Evolutionary conservation across 192 early-diverging fungal species (phyloP).

Genomic region (Rhizophlyctis rosea): DNA sequence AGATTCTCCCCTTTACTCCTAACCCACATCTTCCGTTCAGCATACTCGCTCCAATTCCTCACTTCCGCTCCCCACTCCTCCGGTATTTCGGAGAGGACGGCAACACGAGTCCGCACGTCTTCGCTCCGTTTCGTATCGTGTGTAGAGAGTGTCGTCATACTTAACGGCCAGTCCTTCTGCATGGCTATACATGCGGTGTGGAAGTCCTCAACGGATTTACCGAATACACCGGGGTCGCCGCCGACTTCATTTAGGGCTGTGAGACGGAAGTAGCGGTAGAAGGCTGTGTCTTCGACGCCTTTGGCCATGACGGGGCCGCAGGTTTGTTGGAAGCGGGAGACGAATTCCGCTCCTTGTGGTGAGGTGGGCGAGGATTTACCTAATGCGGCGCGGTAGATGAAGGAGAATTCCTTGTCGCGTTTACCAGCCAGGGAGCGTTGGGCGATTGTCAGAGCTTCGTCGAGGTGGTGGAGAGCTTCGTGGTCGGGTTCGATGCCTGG

Average conservation of each 20-base stretch:
- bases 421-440: not conserved
- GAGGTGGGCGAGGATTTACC: not conserved
- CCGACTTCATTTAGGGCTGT: constrained; percentile 25
- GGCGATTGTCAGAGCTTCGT: constrained; percentile 2
- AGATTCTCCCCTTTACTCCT: not conserved
- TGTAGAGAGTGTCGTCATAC: constrained; percentile 27
- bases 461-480: constrained; percentile 13
- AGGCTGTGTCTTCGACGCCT: constrained; percentile 29
- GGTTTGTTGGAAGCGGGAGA: constrained; percentile 22
- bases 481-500: constrained; percentile 12
- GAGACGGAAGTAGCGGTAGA: constrained; percentile 32
- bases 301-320: constrained; percentile 32
- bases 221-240: constrained; percentile 26
- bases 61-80: constrained; percentile 20
- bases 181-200: constrained; percentile 9
- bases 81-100: constrained; percentile 25
- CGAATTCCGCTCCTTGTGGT: constrained; percentile 10
- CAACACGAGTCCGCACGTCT: constrained; percentile 26
- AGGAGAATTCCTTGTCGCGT: constrained; percentile 18
- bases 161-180: constrained; percentile 21
- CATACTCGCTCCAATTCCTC: constrained; percentile 7
- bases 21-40: no score
- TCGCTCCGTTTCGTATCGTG: constrained; percentile 29
- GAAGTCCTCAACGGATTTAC: constrained; percentile 20
- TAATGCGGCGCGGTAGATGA: constrained; percentile 13